Evolutionary conservation across 176 grass and related monocot species (phyloP).

Genomic region (Pharus latifolius): DNA sequence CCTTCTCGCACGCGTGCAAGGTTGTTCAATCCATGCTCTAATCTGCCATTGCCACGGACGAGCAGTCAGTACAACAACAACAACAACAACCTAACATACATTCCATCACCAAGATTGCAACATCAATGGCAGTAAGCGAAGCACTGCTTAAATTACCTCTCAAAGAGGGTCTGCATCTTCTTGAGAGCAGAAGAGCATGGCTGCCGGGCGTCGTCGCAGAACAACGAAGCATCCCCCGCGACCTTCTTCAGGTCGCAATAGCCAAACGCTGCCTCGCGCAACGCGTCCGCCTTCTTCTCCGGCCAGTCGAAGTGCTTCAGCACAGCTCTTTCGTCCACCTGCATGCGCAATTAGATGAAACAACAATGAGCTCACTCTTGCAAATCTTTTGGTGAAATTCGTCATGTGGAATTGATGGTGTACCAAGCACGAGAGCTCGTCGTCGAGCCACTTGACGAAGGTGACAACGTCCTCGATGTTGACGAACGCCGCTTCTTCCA

Average conservation of each 20-base stretch:
- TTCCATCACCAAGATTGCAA: too few relatives aligned
- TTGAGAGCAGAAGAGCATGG: conserved; percentile 65
- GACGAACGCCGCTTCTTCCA: conserved; percentile 49
- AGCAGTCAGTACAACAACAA: too few relatives aligned
- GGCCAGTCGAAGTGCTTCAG: conserved; percentile 99
- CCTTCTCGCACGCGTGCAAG: conserved; percentile 68
- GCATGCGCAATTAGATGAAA: background rate
- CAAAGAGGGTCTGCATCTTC: conserved; percentile 88
- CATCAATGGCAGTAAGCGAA: too few relatives aligned
- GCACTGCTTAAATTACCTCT: conserved; percentile 48
- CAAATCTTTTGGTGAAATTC: background rate
- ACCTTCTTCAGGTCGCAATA: conserved; percentile 90
- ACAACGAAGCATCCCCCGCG: conserved; percentile 39
- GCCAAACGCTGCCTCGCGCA: conserved; percentile 96
- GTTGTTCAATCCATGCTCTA: conserved; percentile 92
- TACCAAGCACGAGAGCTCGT: conserved; percentile 90
- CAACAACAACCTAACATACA: too few relatives aligned
- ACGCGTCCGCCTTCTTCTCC: conserved; percentile 92
- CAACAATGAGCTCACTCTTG: background rate
- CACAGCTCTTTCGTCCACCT: conserved; percentile 98
- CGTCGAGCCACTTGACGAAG: conserved; percentile 99
- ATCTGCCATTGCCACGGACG: conserved; percentile 9
- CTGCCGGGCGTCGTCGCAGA: conserved; percentile 57
- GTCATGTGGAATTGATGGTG: background rate
- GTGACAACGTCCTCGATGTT: conserved; percentile 76